Evolutionary conservation across 352 stramenopile genomes (phyloP).

Genomic region (Phytophthora multivora): DNA sequence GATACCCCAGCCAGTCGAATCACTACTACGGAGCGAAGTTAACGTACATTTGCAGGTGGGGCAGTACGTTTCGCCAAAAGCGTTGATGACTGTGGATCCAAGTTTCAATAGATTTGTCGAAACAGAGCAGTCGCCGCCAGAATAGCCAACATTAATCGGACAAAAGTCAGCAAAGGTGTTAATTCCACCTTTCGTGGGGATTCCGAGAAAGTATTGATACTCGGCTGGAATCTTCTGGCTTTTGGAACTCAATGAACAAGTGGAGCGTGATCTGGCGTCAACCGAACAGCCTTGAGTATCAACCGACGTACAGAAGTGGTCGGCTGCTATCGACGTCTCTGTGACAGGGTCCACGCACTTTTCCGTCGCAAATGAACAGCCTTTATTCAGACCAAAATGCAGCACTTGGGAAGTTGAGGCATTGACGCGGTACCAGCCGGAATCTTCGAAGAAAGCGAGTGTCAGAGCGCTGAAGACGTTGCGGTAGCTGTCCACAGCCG

Average conservation of each 20-base stretch:
- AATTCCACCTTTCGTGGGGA: conserved; percentile 44
- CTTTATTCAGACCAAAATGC: conserved; percentile 59
- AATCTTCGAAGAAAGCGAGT: conserved; percentile 79
- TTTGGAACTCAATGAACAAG: conserved; percentile 48
- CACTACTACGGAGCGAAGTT: conserved; percentile 53
- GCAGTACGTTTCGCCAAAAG: conserved; percentile 75
- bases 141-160: conserved; percentile 64
- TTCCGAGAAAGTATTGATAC: conserved; percentile 65
- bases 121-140: conserved; percentile 55
- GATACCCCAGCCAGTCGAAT: conserved; percentile 30
- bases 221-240: conserved; percentile 40
- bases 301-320: conserved; percentile 57
- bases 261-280: conserved; percentile 60
- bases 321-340: conserved; percentile 33
- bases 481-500: conserved; percentile 63
- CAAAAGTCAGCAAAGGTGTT: conserved; percentile 74
- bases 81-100: conserved; percentile 52
- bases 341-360: conserved; percentile 60
- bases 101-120: conserved; percentile 50
- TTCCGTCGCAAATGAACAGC: conserved; percentile 60
- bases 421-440: conserved; percentile 75
- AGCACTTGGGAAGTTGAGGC: conserved; percentile 45
- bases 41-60: conserved; percentile 67
- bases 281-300: conserved; percentile 63
- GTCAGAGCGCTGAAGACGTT: conserved; percentile 70